phyloP scores from a whole-genome alignment of 2,329 filamentous ascomycete species.

The Diaporthe ilicicola region DNA sequence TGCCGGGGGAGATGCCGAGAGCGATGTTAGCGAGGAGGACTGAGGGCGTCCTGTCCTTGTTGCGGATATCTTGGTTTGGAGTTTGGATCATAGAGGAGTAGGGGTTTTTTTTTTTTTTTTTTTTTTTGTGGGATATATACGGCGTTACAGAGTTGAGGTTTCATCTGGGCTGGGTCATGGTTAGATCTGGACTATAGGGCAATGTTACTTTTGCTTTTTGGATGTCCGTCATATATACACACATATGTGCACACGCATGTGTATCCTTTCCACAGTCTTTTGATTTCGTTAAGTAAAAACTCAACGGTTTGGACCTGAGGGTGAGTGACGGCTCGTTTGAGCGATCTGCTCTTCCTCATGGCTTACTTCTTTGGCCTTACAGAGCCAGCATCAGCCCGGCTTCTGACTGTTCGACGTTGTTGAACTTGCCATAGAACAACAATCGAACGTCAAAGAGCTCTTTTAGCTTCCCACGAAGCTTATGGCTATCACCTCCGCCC shows the following conservation, averaged over 20 bases:
- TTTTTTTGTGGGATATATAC: background rate
- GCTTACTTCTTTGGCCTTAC: background rate
- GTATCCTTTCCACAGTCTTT: background rate
- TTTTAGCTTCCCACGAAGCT: background rate
- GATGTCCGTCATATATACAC: background rate
- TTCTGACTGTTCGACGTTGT: background rate
- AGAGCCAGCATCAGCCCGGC: background rate
- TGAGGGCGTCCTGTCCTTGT: slow-evolving; percentile 40
- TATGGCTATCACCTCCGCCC: background rate
- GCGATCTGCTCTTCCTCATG: background rate
- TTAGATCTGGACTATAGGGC: background rate
- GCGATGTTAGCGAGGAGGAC: slow-evolving; percentile 73
- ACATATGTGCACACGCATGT: too few species aligned
- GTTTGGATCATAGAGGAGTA: background rate
- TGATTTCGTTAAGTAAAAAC: background rate
- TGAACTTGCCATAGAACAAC: too few species aligned
- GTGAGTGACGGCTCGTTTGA: background rate
- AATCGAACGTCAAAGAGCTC: too few species aligned
- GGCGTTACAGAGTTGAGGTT: background rate
- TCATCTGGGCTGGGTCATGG: background rate
- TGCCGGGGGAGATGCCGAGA: slow-evolving; percentile 64
- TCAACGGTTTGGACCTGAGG: background rate
- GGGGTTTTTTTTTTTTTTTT: too few species aligned
- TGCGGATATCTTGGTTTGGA: background rate
- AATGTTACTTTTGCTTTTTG: background rate